Evolutionary conservation across 164 flowering plant genomes (phyloP).

Genomic region (Nymphaea thermarum): DNA sequence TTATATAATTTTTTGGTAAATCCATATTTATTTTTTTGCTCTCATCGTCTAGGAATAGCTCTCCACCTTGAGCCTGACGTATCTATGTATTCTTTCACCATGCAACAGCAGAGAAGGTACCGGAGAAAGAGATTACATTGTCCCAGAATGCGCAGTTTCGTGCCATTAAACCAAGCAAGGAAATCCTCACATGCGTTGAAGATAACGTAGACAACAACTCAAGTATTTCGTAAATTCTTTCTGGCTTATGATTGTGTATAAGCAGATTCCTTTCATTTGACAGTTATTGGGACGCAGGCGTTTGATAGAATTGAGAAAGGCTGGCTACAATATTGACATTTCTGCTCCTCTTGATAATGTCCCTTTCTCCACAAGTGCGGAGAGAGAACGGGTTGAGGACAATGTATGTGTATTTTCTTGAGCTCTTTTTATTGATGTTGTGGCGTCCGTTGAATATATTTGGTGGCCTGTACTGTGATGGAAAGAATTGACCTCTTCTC

Average conservation of each 20-base stretch:
- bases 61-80: not conserved
- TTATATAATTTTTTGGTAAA: not conserved
- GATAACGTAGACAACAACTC: slow-evolving; percentile 52
- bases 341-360: slow-evolving; percentile 81
- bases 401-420: slow-evolving; percentile 32
- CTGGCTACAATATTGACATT: slow-evolving; percentile 75
- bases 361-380: slow-evolving; percentile 57
- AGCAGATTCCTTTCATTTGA: slow-evolving; percentile 3
- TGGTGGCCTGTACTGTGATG: not conserved
- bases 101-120: slow-evolving; percentile 25
- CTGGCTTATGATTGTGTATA: not conserved
- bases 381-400: slow-evolving; percentile 84
- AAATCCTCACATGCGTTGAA: slow-evolving; percentile 79
- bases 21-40: not conserved
- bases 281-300: slow-evolving; percentile 93
- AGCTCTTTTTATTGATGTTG: not conserved
- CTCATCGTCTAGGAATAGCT: not conserved
- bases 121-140: slow-evolving; percentile 27
- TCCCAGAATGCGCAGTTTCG: slow-evolving; percentile 94
- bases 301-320: slow-evolving; percentile 54
- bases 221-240: not conserved
- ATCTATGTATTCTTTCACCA: not conserved
- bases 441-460: not conserved
- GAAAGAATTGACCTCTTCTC: not conserved
- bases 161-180: slow-evolving; percentile 79